Evolutionary conservation across 1,284 basidiomycete genomes (phyloP).

Genomic region (Marasmius tenuissimus): DNA sequence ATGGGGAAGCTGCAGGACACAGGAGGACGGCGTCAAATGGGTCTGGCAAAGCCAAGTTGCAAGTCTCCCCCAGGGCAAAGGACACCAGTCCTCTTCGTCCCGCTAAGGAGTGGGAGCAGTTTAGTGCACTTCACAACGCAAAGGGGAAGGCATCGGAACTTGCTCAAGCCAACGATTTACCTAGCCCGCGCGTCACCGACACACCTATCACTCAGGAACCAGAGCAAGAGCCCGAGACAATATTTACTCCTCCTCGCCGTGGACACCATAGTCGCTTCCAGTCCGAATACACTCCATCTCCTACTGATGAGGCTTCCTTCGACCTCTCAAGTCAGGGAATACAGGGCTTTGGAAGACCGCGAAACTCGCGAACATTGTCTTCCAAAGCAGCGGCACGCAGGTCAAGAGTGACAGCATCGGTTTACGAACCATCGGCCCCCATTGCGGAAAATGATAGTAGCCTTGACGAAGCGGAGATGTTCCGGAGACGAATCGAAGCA

Average conservation of each 20-base stretch:
- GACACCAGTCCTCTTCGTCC: slow-evolving; percentile 11
- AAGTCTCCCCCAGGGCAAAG: slow-evolving; percentile 17
- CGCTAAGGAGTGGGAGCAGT: slow-evolving; percentile 23
- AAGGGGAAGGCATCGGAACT: background rate
- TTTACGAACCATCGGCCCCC: slow-evolving; percentile 55
- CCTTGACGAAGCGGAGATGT: slow-evolving; percentile 61
- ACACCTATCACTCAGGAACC: background rate
- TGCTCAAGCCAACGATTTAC: background rate
- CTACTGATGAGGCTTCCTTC: background rate
- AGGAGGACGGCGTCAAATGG: slow-evolving; percentile 33
- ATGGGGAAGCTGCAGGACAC: slow-evolving; percentile 26
- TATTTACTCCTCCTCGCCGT: slow-evolving; percentile 14
- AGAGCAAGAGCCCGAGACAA: background rate
- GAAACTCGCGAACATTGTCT: slow-evolving; percentile 28
- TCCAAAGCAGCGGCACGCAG: slow-evolving; percentile 46
- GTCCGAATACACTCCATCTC: slow-evolving; percentile 41
- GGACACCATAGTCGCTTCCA: slow-evolving; percentile 32
- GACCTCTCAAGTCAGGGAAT: background rate
- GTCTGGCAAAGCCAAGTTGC: slow-evolving; percentile 17
- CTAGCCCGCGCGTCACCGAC: background rate
- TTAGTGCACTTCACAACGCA: slow-evolving; percentile 19
- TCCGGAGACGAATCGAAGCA: slow-evolving; percentile 76
- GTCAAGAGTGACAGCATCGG: slow-evolving; percentile 54
- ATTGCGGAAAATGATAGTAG: slow-evolving; percentile 32
- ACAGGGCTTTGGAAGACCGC: slow-evolving; percentile 12